These are phyloP conservation scores for Arthroderma sp. DNA, from an alignment of 2,329 filamentous ascomycete species.

Conservation along the genomic window DNA sequence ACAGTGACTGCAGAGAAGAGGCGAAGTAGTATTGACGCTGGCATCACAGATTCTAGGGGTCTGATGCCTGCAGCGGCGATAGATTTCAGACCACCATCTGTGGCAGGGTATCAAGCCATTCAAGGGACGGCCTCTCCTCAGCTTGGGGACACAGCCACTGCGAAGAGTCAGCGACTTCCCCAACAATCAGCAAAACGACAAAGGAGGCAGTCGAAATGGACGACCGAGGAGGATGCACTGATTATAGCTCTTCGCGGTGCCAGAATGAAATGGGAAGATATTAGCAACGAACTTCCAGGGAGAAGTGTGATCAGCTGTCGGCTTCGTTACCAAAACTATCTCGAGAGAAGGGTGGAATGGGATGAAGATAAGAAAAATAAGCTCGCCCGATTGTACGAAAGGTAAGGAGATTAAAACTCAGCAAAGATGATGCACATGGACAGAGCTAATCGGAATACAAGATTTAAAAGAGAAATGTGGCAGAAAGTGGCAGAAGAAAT, in stretches of 20 bases:
- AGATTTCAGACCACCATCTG: too few species aligned
- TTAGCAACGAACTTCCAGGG: slow-evolving; percentile 78
- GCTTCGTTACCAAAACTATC: slow-evolving; percentile 92
- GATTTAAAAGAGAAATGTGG: slow-evolving; percentile 98
- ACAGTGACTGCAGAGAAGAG: not conserved
- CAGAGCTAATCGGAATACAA: slow-evolving; percentile 25
- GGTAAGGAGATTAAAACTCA: slow-evolving; percentile 40
- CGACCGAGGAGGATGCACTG: slow-evolving; percentile 76
- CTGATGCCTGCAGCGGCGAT: too few species aligned
- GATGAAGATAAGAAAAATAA: slow-evolving; percentile 97
- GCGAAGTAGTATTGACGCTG: not conserved
- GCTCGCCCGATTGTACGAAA: slow-evolving; percentile 83
- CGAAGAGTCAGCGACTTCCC: not conserved
- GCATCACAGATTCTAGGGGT: too few species aligned
- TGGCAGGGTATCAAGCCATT: too few species aligned
- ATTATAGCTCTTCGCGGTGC: slow-evolving; percentile 83
- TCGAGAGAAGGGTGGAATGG: slow-evolving; percentile 87
- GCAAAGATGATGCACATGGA: too few species aligned
- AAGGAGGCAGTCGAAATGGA: slow-evolving; percentile 97
- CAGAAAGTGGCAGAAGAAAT: slow-evolving; percentile 89
- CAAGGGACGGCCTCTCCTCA: too few species aligned
- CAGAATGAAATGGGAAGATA: slow-evolving; percentile 98
- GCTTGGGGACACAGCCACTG: too few species aligned
- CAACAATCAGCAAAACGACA: not conserved
- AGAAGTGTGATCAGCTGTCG: slow-evolving; percentile 89